phyloP scores from a whole-genome alignment of 1,284 basidiomycete genomes.

The Amanita bisporigera region DNA sequence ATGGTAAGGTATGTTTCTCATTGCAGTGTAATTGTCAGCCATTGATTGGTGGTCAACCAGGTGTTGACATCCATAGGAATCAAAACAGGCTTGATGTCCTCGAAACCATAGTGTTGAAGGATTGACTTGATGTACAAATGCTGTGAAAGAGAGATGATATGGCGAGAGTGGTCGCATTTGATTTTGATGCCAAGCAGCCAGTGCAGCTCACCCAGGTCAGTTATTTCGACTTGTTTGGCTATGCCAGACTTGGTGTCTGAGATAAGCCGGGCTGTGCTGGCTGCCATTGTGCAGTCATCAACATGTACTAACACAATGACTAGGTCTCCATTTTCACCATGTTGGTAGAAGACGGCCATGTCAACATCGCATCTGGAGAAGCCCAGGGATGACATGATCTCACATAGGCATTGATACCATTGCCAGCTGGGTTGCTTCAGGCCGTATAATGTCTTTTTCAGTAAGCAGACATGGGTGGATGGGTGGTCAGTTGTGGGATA shows the following conservation, averaged over 20 bases:
- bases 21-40: conserved; percentile 21
- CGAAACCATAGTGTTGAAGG: conserved; percentile 17
- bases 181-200: conserved; percentile 26
- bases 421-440: no score
- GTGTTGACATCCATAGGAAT: conserved; percentile 28
- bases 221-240: conserved; percentile 28
- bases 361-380: conserved; percentile 20
- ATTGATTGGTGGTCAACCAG: conserved; percentile 19
- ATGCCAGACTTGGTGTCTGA: neutral
- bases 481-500: no score
- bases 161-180: conserved; percentile 9
- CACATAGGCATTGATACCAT: neutral
- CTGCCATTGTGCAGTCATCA: conserved; percentile 21
- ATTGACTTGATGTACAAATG: conserved; percentile 31
- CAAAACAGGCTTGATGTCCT: conserved; percentile 29
- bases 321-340: neutral
- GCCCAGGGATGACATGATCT: no score
- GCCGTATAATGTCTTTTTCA: no score
- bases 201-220: conserved; percentile 26
- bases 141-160: conserved; percentile 24
- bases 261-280: conserved; percentile 30
- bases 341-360: conserved; percentile 25
- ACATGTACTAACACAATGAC: conserved; percentile 28
- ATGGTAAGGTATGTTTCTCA: neutral
- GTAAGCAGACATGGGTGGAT: no score